Evolutionary conservation across 352 stramenopile species (phyloP).

Genomic region (Aphanomyces stellatus): DNA sequence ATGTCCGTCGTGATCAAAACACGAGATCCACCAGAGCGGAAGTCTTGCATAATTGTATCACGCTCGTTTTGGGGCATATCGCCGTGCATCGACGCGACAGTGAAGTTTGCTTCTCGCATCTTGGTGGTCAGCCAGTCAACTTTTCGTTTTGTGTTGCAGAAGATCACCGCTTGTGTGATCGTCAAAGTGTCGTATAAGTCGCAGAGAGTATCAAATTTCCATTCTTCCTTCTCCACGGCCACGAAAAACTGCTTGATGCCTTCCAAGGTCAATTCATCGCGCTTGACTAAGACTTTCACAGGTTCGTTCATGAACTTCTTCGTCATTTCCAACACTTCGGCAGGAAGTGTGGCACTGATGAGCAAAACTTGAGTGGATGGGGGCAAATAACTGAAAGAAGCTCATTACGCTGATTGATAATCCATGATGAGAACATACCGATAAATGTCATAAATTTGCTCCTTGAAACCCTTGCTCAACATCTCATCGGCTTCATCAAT

Average conservation of each 20-base stretch:
- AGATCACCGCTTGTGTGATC: constrained; percentile 99
- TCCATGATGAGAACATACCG: too few relatives aligned
- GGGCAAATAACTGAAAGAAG: constrained; percentile 51
- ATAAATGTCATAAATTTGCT: constrained; percentile 99
- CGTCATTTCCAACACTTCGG: constrained; percentile 95
- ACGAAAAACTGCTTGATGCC: constrained; percentile 99
- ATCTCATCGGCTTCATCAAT: constrained; percentile 99
- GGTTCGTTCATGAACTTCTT: constrained; percentile 98
- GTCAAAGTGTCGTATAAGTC: constrained; percentile 98
- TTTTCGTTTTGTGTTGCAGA: constrained; percentile 98
- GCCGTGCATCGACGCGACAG: constrained; percentile 95
- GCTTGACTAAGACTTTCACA: constrained; percentile 94
- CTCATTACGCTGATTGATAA: too few relatives aligned
- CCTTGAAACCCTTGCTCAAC: constrained; percentile 97
- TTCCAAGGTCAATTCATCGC: constrained; percentile 96
- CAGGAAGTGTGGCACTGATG: constrained; percentile 90
- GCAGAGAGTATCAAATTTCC: constrained; percentile 98
- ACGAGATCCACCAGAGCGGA: constrained; percentile 89
- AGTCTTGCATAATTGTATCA: constrained; percentile 96
- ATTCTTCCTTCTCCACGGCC: constrained; percentile 96
- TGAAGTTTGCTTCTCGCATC: constrained; percentile 96
- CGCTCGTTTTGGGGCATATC: constrained; percentile 95
- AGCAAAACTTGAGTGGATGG: constrained; percentile 90
- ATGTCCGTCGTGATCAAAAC: constrained; percentile 98
- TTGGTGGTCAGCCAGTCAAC: constrained; percentile 95